Evolutionary conservation across 2,329 filamentous ascomycete species (phyloP), one percentile per base, ranked within the genome.

Genomic region (Parastagonospora nodorum): DNA sequence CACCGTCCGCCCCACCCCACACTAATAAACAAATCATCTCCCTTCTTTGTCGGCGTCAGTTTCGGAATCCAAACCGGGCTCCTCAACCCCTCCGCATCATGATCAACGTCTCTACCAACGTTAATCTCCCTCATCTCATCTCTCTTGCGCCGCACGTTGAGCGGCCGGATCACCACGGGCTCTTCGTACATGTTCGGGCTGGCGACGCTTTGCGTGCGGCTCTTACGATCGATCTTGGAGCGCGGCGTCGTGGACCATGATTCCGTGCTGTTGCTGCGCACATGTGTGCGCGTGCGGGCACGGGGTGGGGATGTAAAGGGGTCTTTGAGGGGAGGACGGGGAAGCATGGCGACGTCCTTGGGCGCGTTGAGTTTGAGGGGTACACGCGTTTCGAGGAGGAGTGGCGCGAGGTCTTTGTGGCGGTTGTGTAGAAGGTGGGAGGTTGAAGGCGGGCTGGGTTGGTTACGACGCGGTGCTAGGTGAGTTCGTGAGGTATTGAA

Each of bases 11-110:
- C 45, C 61, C 63, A 66, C 7, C 61, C 61, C 35, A 80, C 77
- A 30, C 67, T 68, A 37, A 80, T 64, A 35, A 82, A 87, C 51
- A 90, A 64, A 66, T 89, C 86, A 24, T 87, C 83, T 0, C 88
- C 87, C 42, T 84, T 79, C 53, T 85, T 76, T 49, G 84, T 86
- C 2, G 88, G 88, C 39, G 87, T 90, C 61, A 90, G 64, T 58
- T 80, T 82, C 2, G 86, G 86, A 58, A 85, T 77, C 84, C 85
- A 87, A 1, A 79, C 79, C 0, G 84, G 84, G 48, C 71, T 74
- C 45, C 66, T 70, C 31, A 74, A 45, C 10, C 58, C 59, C 16
- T 62, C 62, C 5, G 54, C 57, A 14, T 57, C 55, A 8, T 55
- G 40, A 28, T 57, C 51, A 9, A 57, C 56, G 12, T 61, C 58